These are phyloP conservation scores for Sarocladiaceae sp. DNA, from an alignment of 2,329 filamentous ascomycete genomes.

Conservation along the genomic window DNA sequence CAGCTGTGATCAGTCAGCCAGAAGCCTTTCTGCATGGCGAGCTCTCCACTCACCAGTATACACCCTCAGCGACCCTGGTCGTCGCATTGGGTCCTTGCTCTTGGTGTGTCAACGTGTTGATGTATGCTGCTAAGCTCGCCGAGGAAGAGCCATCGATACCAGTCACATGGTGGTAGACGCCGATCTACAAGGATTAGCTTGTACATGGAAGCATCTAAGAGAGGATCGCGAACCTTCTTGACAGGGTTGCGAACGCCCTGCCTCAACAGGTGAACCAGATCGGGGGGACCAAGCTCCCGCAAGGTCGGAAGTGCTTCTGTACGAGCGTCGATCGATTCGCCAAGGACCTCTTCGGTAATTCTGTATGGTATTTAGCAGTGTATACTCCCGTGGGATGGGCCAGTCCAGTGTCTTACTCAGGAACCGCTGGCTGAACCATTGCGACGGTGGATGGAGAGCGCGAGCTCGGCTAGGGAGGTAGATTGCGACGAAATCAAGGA, in stretches of 20 bases:
- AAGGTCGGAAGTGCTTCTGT: slow-evolving; percentile 83
- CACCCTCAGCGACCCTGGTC: slow-evolving; percentile 86
- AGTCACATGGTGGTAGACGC: slow-evolving; percentile 96
- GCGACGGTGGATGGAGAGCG: slow-evolving; percentile 24
- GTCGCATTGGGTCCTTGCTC: slow-evolving; percentile 67
- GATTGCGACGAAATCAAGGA: neutral
- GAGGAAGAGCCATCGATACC: slow-evolving; percentile 97
- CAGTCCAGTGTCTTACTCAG: slow-evolving; percentile 53
- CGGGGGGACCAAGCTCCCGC: slow-evolving; percentile 90
- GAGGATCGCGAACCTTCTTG: slow-evolving; percentile 42
- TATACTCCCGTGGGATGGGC: slow-evolving; percentile 14
- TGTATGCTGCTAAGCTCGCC: slow-evolving; percentile 93
- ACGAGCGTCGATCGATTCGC: slow-evolving; percentile 87
- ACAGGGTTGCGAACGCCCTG: slow-evolving; percentile 53
- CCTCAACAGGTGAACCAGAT: slow-evolving; percentile 93
- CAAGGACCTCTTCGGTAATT: slow-evolving; percentile 88
- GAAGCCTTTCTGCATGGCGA: neutral
- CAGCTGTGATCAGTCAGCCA: slow-evolving; percentile 47
- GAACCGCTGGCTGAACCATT: slow-evolving; percentile 72
- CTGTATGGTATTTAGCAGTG: slow-evolving; percentile 39
- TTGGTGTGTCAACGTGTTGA: slow-evolving; percentile 93
- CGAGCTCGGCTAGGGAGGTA: slow-evolving; percentile 15
- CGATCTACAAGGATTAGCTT: slow-evolving; percentile 52
- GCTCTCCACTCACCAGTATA: slow-evolving; percentile 72
- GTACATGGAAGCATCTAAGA: slow-evolving; percentile 6